Base-by-base conservation (phyloP, 2,329 filamentous ascomycete species). In the Mycosphaerella sp. region DNA sequence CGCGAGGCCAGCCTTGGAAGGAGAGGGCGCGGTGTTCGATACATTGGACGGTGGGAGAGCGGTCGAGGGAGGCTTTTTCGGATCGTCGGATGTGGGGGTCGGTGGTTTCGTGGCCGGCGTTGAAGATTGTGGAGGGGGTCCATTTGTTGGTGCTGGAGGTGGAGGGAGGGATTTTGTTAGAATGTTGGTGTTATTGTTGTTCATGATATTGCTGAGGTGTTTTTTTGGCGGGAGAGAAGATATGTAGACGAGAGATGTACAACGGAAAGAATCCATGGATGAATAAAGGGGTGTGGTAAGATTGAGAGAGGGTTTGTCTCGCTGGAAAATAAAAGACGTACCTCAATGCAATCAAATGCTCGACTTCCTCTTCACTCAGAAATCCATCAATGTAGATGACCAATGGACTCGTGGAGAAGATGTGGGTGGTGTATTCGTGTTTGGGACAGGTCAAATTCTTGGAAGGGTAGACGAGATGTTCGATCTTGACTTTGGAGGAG, bases 1-100 rank as follows among this genome's bases (percentile, higher is more conserved):
- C 69, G 1, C 72, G 70, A 1, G 74, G 74, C 79, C 79, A 82
- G 59, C 80, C 80, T 64, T 84, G 80, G 62, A 83, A 79, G 7
- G 70, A 65, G 6, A 78, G 73, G 8, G 79, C 79, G 46, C 80
- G 76, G 28, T 74, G 68, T 62, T 82, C 80, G 53, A 83, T 75
- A 60, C 80, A 83, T 53, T 78, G 75, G 6, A 82, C 77, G 0
- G 70, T 70, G 16, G 67, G 57, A 59, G 75, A 71, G 52, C 75
- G 71, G 16, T 71, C 67, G 30, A 79, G 68, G 2, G 76, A 66
- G 7, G 74, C 73, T 58, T 75, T 75, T 53, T 81, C 76, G 0
- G 78, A 81, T 49, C 75, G 70, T 2, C 80, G 76, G 34, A 80
- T 44, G 8, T 10, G 41, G 9, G 71, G 66, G 58, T 82, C 73